These are phyloP conservation scores for Chalciporus piperatus DNA, from an alignment of 768 basidiomycete species.

Conservation along the genomic window DNA sequence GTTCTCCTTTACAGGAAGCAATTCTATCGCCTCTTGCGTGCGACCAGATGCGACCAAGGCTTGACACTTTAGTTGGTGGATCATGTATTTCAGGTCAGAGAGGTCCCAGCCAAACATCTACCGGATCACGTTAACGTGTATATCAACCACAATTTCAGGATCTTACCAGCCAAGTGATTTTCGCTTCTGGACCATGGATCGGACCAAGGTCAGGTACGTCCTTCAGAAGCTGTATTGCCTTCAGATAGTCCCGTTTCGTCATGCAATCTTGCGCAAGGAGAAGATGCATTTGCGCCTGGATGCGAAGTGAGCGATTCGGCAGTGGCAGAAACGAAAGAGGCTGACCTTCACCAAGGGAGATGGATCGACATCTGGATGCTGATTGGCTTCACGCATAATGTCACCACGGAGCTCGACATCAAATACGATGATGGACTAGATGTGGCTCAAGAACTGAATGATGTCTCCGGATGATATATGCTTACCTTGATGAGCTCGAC, in stretches of 20 bases:
- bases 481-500: conserved; percentile 9
- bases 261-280: neutral
- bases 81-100: conserved; percentile 1
- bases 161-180: conserved; percentile 5
- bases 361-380: too few species aligned
- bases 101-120: conserved; percentile 16
- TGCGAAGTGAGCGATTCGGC: neutral
- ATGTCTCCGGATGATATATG: too few species aligned
- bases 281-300: conserved; percentile 1
- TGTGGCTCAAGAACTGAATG: neutral
- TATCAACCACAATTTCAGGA: neutral
- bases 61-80: conserved; percentile 9
- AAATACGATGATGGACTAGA: neutral
- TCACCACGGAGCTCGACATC: neutral
- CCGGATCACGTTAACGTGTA: neutral
- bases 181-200: neutral
- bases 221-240: neutral
- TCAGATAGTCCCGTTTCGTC: neutral
- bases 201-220: neutral
- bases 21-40: neutral
- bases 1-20: neutral
- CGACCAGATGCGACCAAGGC: conserved; percentile 2
- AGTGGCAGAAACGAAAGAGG: neutral
- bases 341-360: too few species aligned
- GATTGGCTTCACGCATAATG: neutral